These are phyloP conservation scores for Ophiostoma ulmi DNA, from an alignment of 2,329 filamentous ascomycete genomes.

Conservation along the genomic window DNA sequence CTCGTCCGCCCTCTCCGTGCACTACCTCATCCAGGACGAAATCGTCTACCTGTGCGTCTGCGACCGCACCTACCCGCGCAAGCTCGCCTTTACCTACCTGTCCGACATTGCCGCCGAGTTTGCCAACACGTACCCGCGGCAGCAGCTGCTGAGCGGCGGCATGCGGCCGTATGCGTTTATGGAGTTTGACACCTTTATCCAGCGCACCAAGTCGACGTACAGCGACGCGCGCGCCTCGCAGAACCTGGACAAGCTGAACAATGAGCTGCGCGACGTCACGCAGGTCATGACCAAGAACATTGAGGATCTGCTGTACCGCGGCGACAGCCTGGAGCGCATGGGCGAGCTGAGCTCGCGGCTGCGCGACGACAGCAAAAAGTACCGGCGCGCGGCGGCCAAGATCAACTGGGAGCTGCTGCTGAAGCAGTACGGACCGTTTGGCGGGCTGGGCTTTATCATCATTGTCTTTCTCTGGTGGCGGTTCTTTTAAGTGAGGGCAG, in stretches of 20 bases:
- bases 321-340: slow-evolving; percentile 93
- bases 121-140: slow-evolving; percentile 70
- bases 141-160: slow-evolving; percentile 66
- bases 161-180: slow-evolving; percentile 93
- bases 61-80: slow-evolving; percentile 90
- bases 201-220: slow-evolving; percentile 87
- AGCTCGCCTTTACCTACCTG: slow-evolving; percentile 97
- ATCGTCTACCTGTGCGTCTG: slow-evolving; percentile 92
- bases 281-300: slow-evolving; percentile 99
- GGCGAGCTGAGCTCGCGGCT: slow-evolving; percentile 85
- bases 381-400: slow-evolving; percentile 81
- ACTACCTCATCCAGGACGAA: slow-evolving; percentile 79
- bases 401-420: slow-evolving; percentile 98
- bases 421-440: slow-evolving; percentile 95
- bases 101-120: slow-evolving; percentile 89
- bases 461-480: slow-evolving; percentile 86
- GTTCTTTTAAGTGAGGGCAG: slow-evolving; percentile 60
- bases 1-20: slow-evolving; percentile 59
- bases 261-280: slow-evolving; percentile 94
- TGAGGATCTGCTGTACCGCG: slow-evolving; percentile 90
- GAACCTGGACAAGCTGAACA: slow-evolving; percentile 92
- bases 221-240: slow-evolving; percentile 84
- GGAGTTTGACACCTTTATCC: slow-evolving; percentile 96
- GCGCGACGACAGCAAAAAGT: slow-evolving; percentile 90
- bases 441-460: slow-evolving; percentile 72